Evolutionary conservation across 2,329 filamentous ascomycete genomes (phyloP).

Genomic region (Ophiostoma ips): DNA sequence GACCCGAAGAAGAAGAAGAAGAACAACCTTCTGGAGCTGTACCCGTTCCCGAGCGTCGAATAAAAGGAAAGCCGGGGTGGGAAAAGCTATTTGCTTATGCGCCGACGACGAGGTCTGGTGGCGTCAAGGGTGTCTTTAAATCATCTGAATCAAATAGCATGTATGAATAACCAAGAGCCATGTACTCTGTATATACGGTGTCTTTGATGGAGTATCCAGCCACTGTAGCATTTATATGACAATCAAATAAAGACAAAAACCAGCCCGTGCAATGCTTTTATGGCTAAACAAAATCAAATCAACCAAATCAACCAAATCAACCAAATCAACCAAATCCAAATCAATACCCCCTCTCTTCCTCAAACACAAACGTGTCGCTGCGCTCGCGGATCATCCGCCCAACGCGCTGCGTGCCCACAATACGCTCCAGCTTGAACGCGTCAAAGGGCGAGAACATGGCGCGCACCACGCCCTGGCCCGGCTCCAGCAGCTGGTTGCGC

Average conservation of each 20-base stretch:
- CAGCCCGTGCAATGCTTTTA: background rate
- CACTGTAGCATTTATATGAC: too few species aligned
- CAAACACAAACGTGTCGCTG: slow-evolving; percentile 89
- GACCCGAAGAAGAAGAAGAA: too few species aligned
- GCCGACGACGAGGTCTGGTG: too few species aligned
- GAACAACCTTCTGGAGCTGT: too few species aligned
- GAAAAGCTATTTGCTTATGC: too few species aligned
- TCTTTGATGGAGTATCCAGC: too few species aligned
- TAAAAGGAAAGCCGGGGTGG: too few species aligned
- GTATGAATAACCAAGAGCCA: too few species aligned
- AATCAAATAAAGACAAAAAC: background rate
- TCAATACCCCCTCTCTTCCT: slow-evolving; percentile 33
- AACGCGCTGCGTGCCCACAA: slow-evolving; percentile 71
- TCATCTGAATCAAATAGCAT: too few species aligned
- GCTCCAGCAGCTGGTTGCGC: slow-evolving; percentile 39
- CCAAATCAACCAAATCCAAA: background rate
- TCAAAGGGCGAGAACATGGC: slow-evolving; percentile 81
- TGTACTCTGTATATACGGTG: background rate
- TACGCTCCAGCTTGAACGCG: slow-evolving; percentile 70
- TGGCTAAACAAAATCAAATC: background rate
- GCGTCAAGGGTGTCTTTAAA: too few species aligned
- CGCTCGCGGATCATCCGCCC: slow-evolving; percentile 72
- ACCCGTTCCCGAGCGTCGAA: too few species aligned
- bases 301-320: background rate
- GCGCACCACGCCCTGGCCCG: slow-evolving; percentile 44